These are phyloP conservation scores for Euphorbia tirucalli DNA, from an alignment of 345 rosid species.

Conservation along the genomic window DNA sequence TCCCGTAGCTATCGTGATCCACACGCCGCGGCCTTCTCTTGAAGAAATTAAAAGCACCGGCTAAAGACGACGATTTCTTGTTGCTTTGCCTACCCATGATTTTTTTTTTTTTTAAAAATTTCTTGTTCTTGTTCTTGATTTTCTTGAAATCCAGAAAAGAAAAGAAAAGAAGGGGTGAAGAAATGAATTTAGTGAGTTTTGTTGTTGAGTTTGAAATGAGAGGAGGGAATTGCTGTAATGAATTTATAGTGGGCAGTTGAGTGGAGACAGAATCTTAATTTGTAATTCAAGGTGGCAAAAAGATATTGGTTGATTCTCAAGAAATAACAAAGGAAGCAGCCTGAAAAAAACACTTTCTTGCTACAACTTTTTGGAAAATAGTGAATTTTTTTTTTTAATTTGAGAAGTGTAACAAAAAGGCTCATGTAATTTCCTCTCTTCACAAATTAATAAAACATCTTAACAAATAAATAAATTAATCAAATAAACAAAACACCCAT, in stretches of 20 bases:
- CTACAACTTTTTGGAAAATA: neutral
- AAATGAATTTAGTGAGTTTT: neutral
- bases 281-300: neutral
- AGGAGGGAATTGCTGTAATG: neutral
- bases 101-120: neutral
- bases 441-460: too few relatives aligned
- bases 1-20: constrained; percentile 11
- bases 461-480: too few relatives aligned
- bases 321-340: neutral
- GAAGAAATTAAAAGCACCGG: constrained; percentile 34
- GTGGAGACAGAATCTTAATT: constrained; percentile 14
- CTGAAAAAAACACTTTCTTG: neutral
- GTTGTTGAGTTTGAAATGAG: constrained; percentile 5
- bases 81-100: constrained; percentile 37
- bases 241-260: constrained; percentile 7
- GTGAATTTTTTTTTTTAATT: too few relatives aligned
- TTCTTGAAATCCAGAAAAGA: neutral
- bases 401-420: too few relatives aligned
- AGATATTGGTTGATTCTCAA: neutral
- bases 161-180: neutral
- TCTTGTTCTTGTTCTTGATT: neutral
- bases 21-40: constrained; percentile 34
- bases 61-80: constrained; percentile 24
- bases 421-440: too few relatives aligned
- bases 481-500: too few relatives aligned